phyloP scores from a whole-genome alignment of 2,329 filamentous ascomycete genomes.

The Phaeophleospora eucalypticola region DNA sequence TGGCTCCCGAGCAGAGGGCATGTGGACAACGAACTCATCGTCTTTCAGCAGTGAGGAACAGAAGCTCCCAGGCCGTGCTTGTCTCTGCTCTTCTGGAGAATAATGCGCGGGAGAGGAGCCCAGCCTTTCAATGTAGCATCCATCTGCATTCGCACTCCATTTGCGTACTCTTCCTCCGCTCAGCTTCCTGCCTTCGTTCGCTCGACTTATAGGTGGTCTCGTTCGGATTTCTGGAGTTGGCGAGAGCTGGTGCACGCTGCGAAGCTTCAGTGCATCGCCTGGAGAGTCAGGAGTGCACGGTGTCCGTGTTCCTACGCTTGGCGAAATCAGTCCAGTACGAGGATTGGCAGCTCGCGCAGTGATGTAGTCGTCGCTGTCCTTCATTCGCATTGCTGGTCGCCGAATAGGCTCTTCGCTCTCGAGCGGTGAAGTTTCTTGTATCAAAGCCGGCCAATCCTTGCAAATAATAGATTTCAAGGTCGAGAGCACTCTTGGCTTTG shows the following conservation, averaged over 20 bases:
- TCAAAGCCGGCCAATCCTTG: conserved; percentile 11
- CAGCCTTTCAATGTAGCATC: not conserved
- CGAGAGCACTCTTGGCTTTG: conserved; percentile 9
- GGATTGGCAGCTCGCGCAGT: conserved; percentile 34
- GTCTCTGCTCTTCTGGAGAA: not conserved
- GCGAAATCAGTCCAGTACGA: conserved; percentile 32
- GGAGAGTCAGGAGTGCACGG: conserved; percentile 28
- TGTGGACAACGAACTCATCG: conserved; percentile 31
- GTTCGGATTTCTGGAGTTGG: conserved; percentile 15
- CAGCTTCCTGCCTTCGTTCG: conserved; percentile 28
- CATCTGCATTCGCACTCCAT: conserved; percentile 10
- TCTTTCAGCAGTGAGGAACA: conserved; percentile 5
- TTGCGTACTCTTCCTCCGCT: conserved; percentile 11
- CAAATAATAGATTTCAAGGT: conserved; percentile 19
- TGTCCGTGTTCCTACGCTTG: conserved; percentile 26
- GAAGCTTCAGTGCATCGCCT: conserved; percentile 28
- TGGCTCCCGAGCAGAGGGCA: conserved; percentile 34
- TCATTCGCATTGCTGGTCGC: conserved; percentile 28
- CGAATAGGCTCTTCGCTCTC: not conserved
- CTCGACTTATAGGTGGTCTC: conserved; percentile 19
- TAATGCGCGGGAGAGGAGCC: not conserved
- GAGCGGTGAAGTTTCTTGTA: conserved; percentile 1
- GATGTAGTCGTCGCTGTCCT: conserved; percentile 35
- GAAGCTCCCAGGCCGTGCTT: not conserved
- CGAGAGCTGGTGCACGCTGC: conserved; percentile 12